Evolutionary conservation across 257 asterid species (phyloP), one percentile per base, ranked within the genome.

Genomic region (Solanum piurae): DNA sequence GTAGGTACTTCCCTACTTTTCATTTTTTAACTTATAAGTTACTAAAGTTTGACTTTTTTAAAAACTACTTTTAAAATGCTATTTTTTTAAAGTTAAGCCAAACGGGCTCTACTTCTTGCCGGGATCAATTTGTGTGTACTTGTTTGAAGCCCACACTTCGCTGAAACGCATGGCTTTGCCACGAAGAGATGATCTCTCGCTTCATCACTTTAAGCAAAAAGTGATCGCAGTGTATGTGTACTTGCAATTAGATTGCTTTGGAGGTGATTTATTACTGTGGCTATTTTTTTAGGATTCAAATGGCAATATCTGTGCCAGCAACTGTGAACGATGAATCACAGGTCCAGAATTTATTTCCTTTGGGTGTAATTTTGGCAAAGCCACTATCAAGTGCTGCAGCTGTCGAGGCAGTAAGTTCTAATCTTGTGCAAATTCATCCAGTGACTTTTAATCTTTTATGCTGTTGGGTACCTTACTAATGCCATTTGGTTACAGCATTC

Each of bases 291-390:
- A 98, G 99, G 98, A 95, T 97, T 86, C 93, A 94, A 93, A 91
- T 97, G 98, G 88, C 95, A 84, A 88, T 97, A 83, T 93, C 98
- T 88, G 91, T 95, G 77, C 95, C 96, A 12, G 91, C 94, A 86
- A 89, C 94, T 90, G 93, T 92, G 84, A 94, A 94, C 90, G 94
- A 91, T 88, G 98, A 91, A 33, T 84, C 93, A 82, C 95, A 92
- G 89, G 89, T 91, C 89, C 98, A 91, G 88, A 92, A 88, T 90
- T 90, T 93, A 76, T 95, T 96, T 88, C 99, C 99, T 89, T 91
- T 95, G 94, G 92, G 92, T 92, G 93, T 97, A 93, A 84, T 95
- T 90, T 87, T 97, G 91, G 99, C 98, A 64, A 94, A 96, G 87
- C 97, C 92, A 44, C 93, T 92, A 87, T 89, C 95, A 85, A 91